Evolutionary conservation across 2,329 filamentous ascomycete genomes (phyloP), one percentile per base, ranked within the genome.

Genomic region (Aspergillus fumigatus): DNA sequence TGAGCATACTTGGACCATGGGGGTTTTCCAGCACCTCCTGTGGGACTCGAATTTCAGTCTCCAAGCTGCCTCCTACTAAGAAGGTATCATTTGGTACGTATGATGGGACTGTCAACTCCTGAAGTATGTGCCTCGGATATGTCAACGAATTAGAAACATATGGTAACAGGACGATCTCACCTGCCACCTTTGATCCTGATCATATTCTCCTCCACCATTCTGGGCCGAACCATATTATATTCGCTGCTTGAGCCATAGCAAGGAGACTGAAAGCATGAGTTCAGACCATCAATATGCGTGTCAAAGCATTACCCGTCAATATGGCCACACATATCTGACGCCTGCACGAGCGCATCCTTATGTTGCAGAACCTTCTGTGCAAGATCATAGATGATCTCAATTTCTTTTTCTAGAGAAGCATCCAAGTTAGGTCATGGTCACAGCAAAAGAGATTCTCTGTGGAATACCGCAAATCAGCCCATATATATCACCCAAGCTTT

Each of bases 311-410:
- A 81, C 79, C 79, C 80, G 64, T 99, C 93, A 49, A 99, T 83
- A 62, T 97, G 90, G 11, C 92, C 93, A 68, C 90, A 90, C 1
- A 90, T 75, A 63, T 93, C 87, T 0, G 92, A 96, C n/a, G 87
- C 86, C 1, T 77, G 71, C 3, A 84, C 75, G 9, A 99, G 80
- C 5, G 84, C 70, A 1, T 82, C 77, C 67, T 93, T 87, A 60
- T 89, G 84, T 59, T 85, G 77, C 0, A 97, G 77, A 17, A 97
- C 79, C 40, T 79, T 80, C 49, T 88, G 84, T 1, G 89, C 85
- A 29, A 99, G 83, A 3, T 83, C 78, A 65, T 97, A 88, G 0
- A 94, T 82, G 47, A 97, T 89, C 63, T 96, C 90, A 48, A 97
- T 92, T 70, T 99, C 93, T 54, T 85, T 85, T 67, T 96, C 92